Base-by-base conservation (phyloP, 1,284 basidiomycete species). In the Phylloporus sp. region DNA sequence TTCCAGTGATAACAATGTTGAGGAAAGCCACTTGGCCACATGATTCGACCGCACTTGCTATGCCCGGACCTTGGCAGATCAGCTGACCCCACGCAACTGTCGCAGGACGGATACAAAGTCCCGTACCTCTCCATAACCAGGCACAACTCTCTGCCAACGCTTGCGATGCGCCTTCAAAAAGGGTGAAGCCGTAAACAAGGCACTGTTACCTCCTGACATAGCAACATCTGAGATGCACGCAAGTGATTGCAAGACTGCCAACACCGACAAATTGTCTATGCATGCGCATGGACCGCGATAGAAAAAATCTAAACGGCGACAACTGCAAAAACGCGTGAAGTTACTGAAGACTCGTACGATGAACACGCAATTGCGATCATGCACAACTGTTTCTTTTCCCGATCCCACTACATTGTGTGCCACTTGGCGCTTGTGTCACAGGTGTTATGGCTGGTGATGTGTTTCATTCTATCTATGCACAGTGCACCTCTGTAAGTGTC, bases 231-330 rank as follows among this genome's bases (percentile, higher is more conserved):
- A 80, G 1, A 85, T 83, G 0, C 85, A 86, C 64, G 78, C 84
- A 7, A 83, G 83, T 67, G 83, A 86, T 70, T 85, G 85, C 72
- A 86, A 85, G 60, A 79, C 83, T 0, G 83, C 85, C 76, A 79
- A 17, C 63, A 71, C 41, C 75, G n/a, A 67, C 29, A 43, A 49
- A 1, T 23, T 60, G 14, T 67, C 70, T 60, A 70, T 74, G 49
- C 66, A 57, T 0, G 70, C 71, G 4, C 77, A 78, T 4, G 66
- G 67, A 55, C 68, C 64, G 0, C 65, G 79, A 47, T 67, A 64
- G 6, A 70, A 65, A 37, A 75, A 80, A 20, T 61, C 59, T 52
- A 68, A 72, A 23, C 70, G 64, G 14, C 70, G 74, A 49, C 67
- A 70, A 4, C 69, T 56, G 17, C 70, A 64, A 35, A 70, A 11